These are phyloP conservation scores for Cercospora beticola DNA, from an alignment of 2,329 filamentous ascomycete genomes.

Conservation along the genomic window DNA sequence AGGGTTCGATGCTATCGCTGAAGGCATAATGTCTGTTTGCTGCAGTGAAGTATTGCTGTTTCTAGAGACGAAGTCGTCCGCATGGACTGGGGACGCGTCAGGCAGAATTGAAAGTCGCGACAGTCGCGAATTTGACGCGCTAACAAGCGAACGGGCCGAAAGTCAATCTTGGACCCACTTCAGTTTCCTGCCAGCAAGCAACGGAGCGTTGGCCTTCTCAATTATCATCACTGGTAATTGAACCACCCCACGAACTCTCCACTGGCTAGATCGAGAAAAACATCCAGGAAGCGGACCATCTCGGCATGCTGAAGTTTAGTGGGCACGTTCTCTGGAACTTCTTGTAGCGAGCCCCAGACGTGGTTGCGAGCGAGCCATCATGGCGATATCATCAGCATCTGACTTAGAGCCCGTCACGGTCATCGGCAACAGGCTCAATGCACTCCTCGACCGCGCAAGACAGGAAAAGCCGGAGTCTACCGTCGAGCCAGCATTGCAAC, in stretches of 20 bases:
- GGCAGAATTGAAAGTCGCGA: slow-evolving; percentile 2
- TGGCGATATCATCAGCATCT: slow-evolving; percentile 32
- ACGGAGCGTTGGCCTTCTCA: neutral
- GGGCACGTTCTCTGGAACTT: neutral
- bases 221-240: neutral
- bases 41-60: slow-evolving; percentile 3
- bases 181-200: neutral
- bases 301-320: neutral
- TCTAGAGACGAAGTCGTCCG: neutral
- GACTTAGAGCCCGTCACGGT: slow-evolving; percentile 33
- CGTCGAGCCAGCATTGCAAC: slow-evolving; percentile 48
- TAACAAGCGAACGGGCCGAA: neutral
- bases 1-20: slow-evolving; percentile 29
- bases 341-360: neutral
- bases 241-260: neutral
- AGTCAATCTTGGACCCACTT: neutral
- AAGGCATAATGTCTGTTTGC: slow-evolving; percentile 32
- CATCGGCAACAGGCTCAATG: slow-evolving; percentile 36
- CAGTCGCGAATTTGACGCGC: slow-evolving; percentile 5
- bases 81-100: neutral
- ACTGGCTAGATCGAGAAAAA: neutral
- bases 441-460: slow-evolving; percentile 44
- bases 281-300: neutral
- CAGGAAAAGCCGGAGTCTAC: slow-evolving; percentile 42
- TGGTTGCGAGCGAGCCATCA: slow-evolving; percentile 14